Evolutionary conservation across 1,139 yeast genomes (phyloP).

Genomic region (Meyerozyma sp.): DNA sequence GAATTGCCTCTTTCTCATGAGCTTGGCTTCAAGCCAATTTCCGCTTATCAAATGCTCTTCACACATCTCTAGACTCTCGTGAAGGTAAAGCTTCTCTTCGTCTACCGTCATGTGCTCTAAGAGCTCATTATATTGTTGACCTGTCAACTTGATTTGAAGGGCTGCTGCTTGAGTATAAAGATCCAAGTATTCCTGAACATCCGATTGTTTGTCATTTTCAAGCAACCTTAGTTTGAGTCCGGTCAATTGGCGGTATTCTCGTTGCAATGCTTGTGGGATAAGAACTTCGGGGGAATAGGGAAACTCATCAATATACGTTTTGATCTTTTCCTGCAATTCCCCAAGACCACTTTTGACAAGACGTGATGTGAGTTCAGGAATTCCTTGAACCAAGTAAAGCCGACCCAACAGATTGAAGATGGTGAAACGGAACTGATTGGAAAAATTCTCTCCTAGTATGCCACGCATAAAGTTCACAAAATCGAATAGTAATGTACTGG

Average conservation of each 20-base stretch:
- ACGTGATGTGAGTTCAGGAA: slow-evolving; percentile 16
- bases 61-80: slow-evolving; percentile 17
- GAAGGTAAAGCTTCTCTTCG: slow-evolving; percentile 9
- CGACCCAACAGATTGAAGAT: slow-evolving; percentile 25
- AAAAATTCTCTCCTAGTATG: slow-evolving; percentile 17
- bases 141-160: slow-evolving; percentile 7
- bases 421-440: slow-evolving; percentile 20
- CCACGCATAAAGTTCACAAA: slow-evolving; percentile 25
- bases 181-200: slow-evolving; percentile 8
- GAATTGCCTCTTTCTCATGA: slow-evolving; percentile 17
- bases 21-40: slow-evolving; percentile 23
- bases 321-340: slow-evolving; percentile 16
- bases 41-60: slow-evolving; percentile 28
- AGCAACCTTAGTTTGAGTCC: slow-evolving; percentile 13
- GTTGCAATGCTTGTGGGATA: slow-evolving; percentile 17
- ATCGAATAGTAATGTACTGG: slow-evolving; percentile 18
- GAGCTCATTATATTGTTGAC: slow-evolving; percentile 15
- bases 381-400: slow-evolving; percentile 20
- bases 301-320: slow-evolving; percentile 11
- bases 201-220: slow-evolving; percentile 3
- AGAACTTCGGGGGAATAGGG: slow-evolving; percentile 12
- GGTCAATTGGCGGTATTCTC: slow-evolving; percentile 15
- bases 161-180: slow-evolving; percentile 4
- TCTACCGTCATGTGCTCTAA: slow-evolving; percentile 10
- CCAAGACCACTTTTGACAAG: slow-evolving; percentile 21